phyloP scores from a whole-genome alignment of 805 yeast genomes.

The Zygosaccharomyces lentus region DNA sequence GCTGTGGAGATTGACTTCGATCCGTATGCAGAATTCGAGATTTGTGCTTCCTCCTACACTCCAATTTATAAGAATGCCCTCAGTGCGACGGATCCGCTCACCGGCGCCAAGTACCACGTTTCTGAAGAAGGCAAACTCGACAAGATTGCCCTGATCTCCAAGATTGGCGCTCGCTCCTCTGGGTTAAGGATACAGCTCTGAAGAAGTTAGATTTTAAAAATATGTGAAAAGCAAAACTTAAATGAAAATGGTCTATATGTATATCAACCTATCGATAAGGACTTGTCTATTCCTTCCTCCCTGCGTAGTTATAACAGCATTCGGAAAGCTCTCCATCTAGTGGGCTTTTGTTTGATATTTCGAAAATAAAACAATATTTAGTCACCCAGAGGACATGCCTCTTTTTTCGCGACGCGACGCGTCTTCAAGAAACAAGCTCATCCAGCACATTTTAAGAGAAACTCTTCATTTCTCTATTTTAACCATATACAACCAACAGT shows the following conservation, averaged over 20 bases:
- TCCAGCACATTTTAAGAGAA: neutral
- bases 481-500: neutral
- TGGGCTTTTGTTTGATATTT: neutral
- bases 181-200: conserved; percentile 58
- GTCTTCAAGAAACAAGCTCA: neutral
- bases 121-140: conserved; percentile 77
- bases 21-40: conserved; percentile 83
- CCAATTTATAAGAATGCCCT: conserved; percentile 83
- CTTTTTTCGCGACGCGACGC: conserved; percentile 4
- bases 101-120: conserved; percentile 82
- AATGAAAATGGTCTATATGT: neutral
- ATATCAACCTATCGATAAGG: neutral
- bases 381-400: neutral
- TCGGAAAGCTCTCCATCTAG: neutral
- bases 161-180: conserved; percentile 87
- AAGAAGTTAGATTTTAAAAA: neutral
- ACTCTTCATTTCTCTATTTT: neutral
- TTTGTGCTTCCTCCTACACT: conserved; percentile 81
- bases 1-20: conserved; percentile 89
- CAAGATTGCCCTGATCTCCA: conserved; percentile 66
- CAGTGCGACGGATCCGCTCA: conserved; percentile 68
- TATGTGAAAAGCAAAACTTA: neutral
- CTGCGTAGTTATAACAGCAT: neutral
- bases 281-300: neutral
- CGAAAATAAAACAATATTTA: neutral